Conservation (phyloP, 140 eudicot species). For the Stevia rebaudiana region DNA sequence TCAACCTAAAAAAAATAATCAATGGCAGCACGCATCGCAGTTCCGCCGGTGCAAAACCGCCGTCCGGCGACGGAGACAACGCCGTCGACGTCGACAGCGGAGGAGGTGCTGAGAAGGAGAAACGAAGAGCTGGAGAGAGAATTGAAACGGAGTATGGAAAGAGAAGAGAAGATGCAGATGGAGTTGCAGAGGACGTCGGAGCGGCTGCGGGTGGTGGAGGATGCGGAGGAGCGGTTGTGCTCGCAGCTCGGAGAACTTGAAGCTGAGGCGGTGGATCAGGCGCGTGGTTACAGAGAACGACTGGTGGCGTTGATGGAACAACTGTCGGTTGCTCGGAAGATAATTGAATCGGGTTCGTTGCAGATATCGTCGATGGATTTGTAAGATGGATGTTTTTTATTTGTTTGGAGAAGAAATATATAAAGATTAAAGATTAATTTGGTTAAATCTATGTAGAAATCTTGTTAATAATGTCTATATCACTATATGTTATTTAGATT, state of each 20-base stretch:
- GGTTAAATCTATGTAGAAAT: no score
- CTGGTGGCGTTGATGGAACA: conserved; percentile 48
- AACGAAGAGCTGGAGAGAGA: conserved; percentile 75
- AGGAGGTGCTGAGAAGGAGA: conserved; percentile 41
- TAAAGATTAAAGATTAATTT: not conserved
- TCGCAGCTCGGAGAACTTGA: conserved; percentile 74
- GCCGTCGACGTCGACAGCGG: not conserved
- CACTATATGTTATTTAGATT: no score
- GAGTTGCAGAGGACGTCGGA: conserved; percentile 38
- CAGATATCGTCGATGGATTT: not conserved
- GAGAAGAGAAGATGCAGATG: conserved; percentile 62
- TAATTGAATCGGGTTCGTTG: conserved; percentile 29
- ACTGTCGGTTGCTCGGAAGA: conserved; percentile 50
- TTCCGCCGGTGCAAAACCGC: not conserved
- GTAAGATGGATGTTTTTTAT: not conserved
- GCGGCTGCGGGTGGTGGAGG: conserved; percentile 75
- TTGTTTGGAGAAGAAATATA: not conserved
- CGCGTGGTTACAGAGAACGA: conserved; percentile 38
- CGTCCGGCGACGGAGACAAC: not conserved
- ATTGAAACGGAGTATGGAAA: conserved; percentile 41
- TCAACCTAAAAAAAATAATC: not conserved
- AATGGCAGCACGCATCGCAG: conserved; percentile 32
- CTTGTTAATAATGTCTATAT: no score
- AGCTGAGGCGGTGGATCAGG: conserved; percentile 69
- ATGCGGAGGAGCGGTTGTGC: conserved; percentile 72